Evolutionary conservation across 257 asterid species (phyloP).

Genomic region (Primulina huaijiensis): DNA sequence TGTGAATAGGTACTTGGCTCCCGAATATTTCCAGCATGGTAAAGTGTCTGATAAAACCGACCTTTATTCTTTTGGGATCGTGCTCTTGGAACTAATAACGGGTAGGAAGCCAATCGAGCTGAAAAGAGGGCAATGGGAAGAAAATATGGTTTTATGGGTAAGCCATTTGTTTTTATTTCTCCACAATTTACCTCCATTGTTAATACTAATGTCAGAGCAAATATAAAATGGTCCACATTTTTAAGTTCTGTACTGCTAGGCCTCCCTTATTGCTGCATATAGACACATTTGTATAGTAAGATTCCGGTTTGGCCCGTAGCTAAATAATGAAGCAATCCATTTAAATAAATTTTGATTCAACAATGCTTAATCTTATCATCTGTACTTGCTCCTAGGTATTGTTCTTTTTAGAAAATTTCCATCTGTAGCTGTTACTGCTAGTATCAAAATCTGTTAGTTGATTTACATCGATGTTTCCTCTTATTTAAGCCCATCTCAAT

Average conservation of each 20-base stretch:
- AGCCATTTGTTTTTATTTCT: conserved; percentile 16
- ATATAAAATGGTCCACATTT: not conserved
- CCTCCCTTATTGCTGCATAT: not conserved
- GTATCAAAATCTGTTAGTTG: not conserved
- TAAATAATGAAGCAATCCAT: no score
- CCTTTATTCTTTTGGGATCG: conserved; percentile 80
- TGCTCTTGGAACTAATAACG: conserved; percentile 80
- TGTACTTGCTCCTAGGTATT: not conserved
- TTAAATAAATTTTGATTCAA: not conserved
- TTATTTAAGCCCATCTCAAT: not conserved
- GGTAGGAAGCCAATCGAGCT: conserved; percentile 89
- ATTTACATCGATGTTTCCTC: not conserved
- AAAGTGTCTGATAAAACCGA: conserved; percentile 92
- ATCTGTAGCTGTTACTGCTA: not conserved
- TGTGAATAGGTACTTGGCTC: conserved; percentile 45
- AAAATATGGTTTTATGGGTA: conserved; percentile 82
- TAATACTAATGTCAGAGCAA: not conserved
- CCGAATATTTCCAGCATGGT: conserved; percentile 93
- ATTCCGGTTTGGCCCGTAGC: no score
- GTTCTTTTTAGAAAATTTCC: not conserved
- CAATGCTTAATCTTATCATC: not conserved
- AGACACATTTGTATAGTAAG: not conserved
- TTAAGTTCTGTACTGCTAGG: not conserved
- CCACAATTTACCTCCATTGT: not conserved
- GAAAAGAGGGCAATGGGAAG: conserved; percentile 79